Percentiles rank a stretch among this genome's conserved stretches.
phyloP scores from a whole-genome alignment of 176 grass and related monocot genomes.

The Lolium perenne region DNA sequence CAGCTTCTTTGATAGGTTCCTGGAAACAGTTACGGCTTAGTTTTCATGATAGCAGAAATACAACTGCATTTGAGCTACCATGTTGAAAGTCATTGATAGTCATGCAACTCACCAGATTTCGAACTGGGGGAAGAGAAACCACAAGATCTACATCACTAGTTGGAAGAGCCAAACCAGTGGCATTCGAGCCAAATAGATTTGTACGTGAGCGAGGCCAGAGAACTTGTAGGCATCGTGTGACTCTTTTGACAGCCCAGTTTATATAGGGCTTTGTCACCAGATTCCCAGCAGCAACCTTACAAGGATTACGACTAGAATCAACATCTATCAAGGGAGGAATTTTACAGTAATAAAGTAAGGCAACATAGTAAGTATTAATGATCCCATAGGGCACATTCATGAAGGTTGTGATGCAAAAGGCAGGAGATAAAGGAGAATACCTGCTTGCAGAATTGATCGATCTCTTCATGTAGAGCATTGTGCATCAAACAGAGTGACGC shows the following conservation, averaged over 20 bases:
- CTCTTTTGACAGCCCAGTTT: slow-evolving; percentile 96
- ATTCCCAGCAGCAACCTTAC: slow-evolving; percentile 84
- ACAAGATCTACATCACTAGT: slow-evolving; percentile 97
- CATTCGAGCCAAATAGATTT: slow-evolving; percentile 93
- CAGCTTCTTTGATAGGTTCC: slow-evolving; percentile 99
- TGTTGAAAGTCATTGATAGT: slow-evolving; percentile 24
- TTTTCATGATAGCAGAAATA: slow-evolving; percentile 31
- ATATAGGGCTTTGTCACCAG: slow-evolving; percentile 81
- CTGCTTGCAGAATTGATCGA: slow-evolving; percentile 94
- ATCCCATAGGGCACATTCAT: slow-evolving; percentile 10
- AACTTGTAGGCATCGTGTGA: slow-evolving; percentile 84
- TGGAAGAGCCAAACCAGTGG: slow-evolving; percentile 93
- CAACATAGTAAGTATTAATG: slow-evolving; percentile 29
- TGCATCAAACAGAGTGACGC: slow-evolving; percentile 69
- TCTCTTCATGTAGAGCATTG: slow-evolving; percentile 91
- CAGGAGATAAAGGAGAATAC: slow-evolving; percentile 50
- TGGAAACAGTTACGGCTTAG: slow-evolving; percentile 53
- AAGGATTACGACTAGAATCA: slow-evolving; percentile 48
- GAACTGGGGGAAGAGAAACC: slow-evolving; percentile 90
- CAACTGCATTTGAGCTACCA: slow-evolving; percentile 40
- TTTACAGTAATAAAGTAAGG: slow-evolving; percentile 16
- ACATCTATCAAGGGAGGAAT: background rate
- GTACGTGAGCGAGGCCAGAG: slow-evolving; percentile 98
- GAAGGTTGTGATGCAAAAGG: slow-evolving; percentile 26
- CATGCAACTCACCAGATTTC: slow-evolving; percentile 83